Conservation (phyloP, 1,284 basidiomycete species). For the Puccinia horiana region DNA sequence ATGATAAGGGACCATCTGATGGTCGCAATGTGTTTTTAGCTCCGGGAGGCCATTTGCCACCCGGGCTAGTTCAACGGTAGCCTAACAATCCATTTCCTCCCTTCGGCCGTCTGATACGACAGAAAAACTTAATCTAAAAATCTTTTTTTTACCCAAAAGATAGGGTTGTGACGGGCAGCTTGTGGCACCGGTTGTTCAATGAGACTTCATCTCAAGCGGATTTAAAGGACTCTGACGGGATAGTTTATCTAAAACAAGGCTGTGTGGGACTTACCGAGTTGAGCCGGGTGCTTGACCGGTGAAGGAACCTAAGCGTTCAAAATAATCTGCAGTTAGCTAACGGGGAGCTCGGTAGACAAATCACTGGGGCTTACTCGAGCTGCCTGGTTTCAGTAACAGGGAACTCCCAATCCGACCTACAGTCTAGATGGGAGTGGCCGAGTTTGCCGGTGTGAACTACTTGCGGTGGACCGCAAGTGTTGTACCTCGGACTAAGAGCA, state of each 20-base stretch:
- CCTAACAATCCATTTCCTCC: background rate
- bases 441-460: background rate
- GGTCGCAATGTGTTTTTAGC: background rate
- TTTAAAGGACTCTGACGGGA: background rate
- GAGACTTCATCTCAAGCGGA: background rate
- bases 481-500: background rate
- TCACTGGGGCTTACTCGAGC: background rate
- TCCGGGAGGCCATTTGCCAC: background rate
- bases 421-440: background rate
- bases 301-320: background rate
- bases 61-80: background rate
- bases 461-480: background rate
- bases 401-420: background rate
- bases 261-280: background rate
- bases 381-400: background rate
- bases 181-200: background rate
- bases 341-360: background rate
- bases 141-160: constrained; percentile 6
- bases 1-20: background rate
- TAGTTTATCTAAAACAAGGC: too few species aligned
- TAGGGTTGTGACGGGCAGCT: background rate
- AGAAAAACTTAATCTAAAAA: background rate
- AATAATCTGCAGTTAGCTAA: background rate
- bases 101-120: background rate
- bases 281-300: background rate